Base-by-base conservation (phyloP, 495 filamentous ascomycete species). In the Cercophora scortea region DNA sequence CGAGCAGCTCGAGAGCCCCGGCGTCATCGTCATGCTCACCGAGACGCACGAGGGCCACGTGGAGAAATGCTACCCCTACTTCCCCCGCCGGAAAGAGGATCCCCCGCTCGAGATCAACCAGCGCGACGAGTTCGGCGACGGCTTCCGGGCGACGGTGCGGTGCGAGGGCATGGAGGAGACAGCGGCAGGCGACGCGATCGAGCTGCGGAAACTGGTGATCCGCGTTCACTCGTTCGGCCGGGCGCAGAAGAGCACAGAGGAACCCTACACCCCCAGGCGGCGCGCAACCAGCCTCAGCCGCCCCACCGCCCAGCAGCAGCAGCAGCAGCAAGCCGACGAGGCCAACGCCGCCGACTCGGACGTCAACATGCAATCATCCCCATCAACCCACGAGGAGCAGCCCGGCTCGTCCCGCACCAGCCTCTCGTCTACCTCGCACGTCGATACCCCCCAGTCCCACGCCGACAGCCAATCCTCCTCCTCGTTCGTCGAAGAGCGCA, bases 21-120 rank as follows among this genome's bases (percentile, higher is more conserved):
- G 82, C 2, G 89, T 99, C 18, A 86, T 99, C 47, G 85, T 97
- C 32, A 97, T 97, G 94, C 80, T 97, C 55, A 97, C 92, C 17
- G 87, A 91, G 62, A 95, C 88, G 0, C 82, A 88, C 54, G 92
- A 95, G 65, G 71, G 76, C 3, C 82, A 79, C n/a, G 75, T 77
- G 56, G 88, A 96, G 59, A 97, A 99, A 66, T 97, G 94, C 64
- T 88, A 75, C 42, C 90, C 85, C 42, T 99, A 99, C 59, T 99
- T 90, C 56, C 93, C 93, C 0, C 65, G 78, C 32, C 71, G 75
- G 33, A 51, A 68, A 15, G 75, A 83, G 17, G 72, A 81, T 18
- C 71, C 82, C 0, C 67, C 68, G 3, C 59, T 83, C 45, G 61
- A 67, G 18, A 65, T 88, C 52, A 81, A 84, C 58, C 71, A 79